Evolutionary conservation across 2,329 filamentous ascomycete genomes (phyloP).

Genomic region (Ascochyta pisi): DNA sequence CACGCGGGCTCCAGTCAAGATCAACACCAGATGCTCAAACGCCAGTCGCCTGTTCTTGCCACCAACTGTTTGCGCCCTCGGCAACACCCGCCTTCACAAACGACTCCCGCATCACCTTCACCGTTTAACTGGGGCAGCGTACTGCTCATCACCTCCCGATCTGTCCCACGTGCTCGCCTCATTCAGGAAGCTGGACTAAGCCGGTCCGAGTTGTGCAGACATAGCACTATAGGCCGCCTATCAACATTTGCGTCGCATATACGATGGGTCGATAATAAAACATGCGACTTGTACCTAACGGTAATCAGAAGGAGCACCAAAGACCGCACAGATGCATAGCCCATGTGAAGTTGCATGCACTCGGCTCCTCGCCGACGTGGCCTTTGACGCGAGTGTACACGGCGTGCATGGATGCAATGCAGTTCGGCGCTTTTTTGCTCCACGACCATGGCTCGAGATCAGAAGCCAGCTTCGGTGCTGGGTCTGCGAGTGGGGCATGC

Average conservation of each 20-base stretch:
- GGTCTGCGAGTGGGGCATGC: background rate
- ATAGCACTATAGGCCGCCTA: slow-evolving; percentile 15
- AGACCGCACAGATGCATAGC: background rate
- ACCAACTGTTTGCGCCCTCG: background rate
- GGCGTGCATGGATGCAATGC: slow-evolving; percentile 3
- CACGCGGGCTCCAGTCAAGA: background rate
- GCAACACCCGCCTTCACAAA: slow-evolving; percentile 2
- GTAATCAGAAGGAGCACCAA: background rate
- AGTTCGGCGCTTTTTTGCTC: background rate
- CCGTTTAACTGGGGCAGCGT: slow-evolving; percentile 5
- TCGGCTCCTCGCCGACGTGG: background rate
- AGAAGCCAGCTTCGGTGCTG: too few relatives aligned
- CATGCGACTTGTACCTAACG: background rate
- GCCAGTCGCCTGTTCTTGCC: slow-evolving; percentile 8
- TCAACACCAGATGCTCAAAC: background rate
- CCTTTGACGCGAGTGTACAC: background rate
- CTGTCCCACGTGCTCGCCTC: slow-evolving; percentile 7
- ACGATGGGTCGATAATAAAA: background rate
- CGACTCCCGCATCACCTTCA: slow-evolving; percentile 2
- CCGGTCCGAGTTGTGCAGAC: slow-evolving; percentile 12
- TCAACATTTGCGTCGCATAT: slow-evolving; percentile 8
- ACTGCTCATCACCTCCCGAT: slow-evolving; percentile 5
- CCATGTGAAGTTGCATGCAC: background rate
- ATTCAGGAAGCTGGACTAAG: slow-evolving; percentile 5
- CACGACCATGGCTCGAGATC: too few relatives aligned